phyloP scores from a whole-genome alignment of 2,329 filamentous ascomycete genomes.

The Xylaria sp. region DNA sequence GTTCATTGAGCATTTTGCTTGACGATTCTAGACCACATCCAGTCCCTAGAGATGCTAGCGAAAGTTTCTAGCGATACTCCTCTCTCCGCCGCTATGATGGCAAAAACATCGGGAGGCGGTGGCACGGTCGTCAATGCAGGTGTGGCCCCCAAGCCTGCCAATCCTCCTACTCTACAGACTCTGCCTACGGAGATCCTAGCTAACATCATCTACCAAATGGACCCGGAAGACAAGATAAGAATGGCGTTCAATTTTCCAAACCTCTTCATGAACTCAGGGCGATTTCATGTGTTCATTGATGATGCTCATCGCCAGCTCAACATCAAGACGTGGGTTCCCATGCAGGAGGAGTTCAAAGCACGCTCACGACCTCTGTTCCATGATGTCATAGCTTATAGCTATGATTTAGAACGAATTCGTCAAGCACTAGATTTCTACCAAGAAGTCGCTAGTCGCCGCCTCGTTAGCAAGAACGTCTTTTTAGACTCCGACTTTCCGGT shows the following conservation, averaged over 20 bases:
- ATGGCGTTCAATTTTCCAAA: neutral
- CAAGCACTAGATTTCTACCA: neutral
- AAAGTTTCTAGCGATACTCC: too few species aligned
- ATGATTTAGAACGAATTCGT: neutral
- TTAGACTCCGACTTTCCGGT: constrained; percentile 10
- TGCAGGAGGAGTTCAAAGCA: neutral
- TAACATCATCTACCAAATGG: neutral
- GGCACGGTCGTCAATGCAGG: neutral
- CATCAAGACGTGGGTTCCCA: neutral
- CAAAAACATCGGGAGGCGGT: neutral
- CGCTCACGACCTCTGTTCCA: neutral
- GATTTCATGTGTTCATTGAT: neutral
- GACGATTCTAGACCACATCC: too few species aligned
- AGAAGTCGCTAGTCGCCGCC: neutral
- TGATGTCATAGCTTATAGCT: neutral
- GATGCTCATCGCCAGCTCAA: constrained; percentile 4
- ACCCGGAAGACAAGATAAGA: neutral
- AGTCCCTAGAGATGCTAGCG: too few species aligned
- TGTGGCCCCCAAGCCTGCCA: too few species aligned
- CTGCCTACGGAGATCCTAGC: neutral
- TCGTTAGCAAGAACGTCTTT: constrained; percentile 2
- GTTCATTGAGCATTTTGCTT: too few species aligned
- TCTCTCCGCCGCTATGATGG: too few species aligned
- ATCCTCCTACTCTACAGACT: neutral
- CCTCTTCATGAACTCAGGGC: neutral